Conservation (phyloP, 192 early-diverging fungal genomes). For the Umbelopsis ramanniana region DNA sequence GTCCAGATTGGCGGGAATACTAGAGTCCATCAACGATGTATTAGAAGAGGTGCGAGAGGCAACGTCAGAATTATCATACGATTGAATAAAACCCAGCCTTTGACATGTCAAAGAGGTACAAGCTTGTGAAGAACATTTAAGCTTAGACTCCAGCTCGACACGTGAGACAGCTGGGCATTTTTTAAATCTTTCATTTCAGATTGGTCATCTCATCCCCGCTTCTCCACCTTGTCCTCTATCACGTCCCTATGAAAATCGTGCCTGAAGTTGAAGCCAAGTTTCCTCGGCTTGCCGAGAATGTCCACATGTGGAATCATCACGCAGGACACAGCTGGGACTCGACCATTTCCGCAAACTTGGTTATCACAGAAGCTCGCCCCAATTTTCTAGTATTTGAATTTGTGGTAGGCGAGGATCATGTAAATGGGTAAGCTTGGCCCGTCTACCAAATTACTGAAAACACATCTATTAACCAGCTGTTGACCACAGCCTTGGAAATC, state of each 20-base stretch:
- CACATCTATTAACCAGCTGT: not conserved
- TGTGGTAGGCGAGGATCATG: slow-evolving; percentile 27
- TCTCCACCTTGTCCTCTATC: not conserved
- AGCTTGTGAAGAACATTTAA: no score
- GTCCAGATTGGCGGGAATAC: slow-evolving; percentile 14
- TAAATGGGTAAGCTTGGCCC: slow-evolving; percentile 21
- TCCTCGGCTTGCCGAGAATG: not conserved
- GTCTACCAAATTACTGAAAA: not conserved
- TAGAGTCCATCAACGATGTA: slow-evolving; percentile 26
- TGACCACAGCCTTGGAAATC: slow-evolving; percentile 17
- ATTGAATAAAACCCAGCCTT: not conserved
- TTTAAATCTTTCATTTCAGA: slow-evolving; percentile 8
- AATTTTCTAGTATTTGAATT: slow-evolving; percentile 30
- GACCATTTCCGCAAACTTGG: not conserved
- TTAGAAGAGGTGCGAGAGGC: slow-evolving; percentile 40
- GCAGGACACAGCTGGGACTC: not conserved
- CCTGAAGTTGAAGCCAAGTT: slow-evolving; percentile 4
- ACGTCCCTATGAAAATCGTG: not conserved
- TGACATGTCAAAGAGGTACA: no score
- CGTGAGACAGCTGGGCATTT: not conserved
- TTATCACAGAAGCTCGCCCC: slow-evolving; percentile 25
- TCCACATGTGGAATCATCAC: not conserved
- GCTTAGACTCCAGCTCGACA: not conserved
- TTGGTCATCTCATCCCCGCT: slow-evolving; percentile 21
- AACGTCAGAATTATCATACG: slow-evolving; percentile 5